Base-by-base conservation (phyloP, 768 basidiomycete genomes). In the Tricholoma saponaceum region DNA sequence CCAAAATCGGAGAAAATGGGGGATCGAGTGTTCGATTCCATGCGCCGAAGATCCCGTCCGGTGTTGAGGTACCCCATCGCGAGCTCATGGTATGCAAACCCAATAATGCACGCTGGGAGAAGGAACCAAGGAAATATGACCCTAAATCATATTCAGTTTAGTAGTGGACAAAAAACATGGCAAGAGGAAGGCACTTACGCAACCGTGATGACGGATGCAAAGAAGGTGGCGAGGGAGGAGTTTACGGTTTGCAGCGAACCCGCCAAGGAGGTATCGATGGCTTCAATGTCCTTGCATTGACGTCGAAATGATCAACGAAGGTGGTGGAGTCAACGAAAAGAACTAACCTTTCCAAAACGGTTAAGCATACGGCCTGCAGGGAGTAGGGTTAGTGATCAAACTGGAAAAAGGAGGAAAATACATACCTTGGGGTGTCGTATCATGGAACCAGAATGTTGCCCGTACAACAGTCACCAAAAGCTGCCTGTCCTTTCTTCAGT, bases 1-100 rank as follows among this genome's bases (percentile, higher is more conserved):
- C 83, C 83, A 60, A 92, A 94, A 54, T 86, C 89, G 5, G 89
- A 87, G 71, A 87, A 91, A 59, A 92, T 91, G 0, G 92, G 90
- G 0, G 89, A 90, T 10, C 91, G 79, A 1, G 88, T 83, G 63
- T 92, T 95, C 1, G 92, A 91, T 68, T 96, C 94, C 86, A 96
- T 92, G n/a, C 94, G 81, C 58, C 92, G 82, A 18, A 96, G 73
- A 66, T 94, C 92, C 43, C 93, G 82, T 0, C 91, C 90, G 0
- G 90, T 90, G 64, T 85, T 85, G 54, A 90, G 74, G 68, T 90
- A 91, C 0, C 87, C 87, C 51, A 87, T 74, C 1, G 87, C 83
- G 16, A 91, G 75, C 28, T 79, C 70, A 46, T 84, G 85, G 66
- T 95, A 95, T 20, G 84, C 78, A 60, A 79, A 83, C 1, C 88